Conservation (phyloP, 306 rosid species). For the Fragaria nilgerrensis region DNA sequence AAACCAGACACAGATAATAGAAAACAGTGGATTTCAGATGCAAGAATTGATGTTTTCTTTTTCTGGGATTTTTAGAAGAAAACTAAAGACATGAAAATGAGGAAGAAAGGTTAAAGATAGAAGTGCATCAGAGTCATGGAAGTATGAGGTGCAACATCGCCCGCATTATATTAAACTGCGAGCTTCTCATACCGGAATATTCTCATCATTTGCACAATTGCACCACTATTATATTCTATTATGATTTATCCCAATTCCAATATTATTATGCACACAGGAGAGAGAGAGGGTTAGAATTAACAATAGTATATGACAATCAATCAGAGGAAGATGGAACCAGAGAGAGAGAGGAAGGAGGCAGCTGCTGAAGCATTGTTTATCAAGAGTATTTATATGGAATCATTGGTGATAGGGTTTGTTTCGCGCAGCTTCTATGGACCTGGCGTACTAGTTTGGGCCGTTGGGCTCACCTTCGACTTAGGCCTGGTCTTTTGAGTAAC, state of each 20-base stretch:
- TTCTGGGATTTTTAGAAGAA: not conserved
- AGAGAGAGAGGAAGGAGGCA: not conserved
- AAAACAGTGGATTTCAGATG: not conserved
- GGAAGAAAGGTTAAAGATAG: not conserved
- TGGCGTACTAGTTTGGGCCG: not conserved
- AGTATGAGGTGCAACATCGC: slow-evolving; percentile 57
- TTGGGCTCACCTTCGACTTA: not conserved
- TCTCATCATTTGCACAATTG: slow-evolving; percentile 54
- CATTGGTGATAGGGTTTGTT: not conserved
- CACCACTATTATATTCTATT: not conserved
- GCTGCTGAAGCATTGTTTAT: not conserved
- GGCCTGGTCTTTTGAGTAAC: not conserved
- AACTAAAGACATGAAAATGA: not conserved
- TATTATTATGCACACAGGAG: not conserved
- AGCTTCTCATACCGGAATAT: slow-evolving; percentile 47
- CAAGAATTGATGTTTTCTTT: not conserved
- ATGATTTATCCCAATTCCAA: slow-evolving; percentile 6
- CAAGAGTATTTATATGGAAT: not conserved
- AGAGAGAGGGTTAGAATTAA: not conserved
- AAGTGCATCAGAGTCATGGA: slow-evolving; percentile 72
- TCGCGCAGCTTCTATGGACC: not conserved
- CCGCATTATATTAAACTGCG: slow-evolving; percentile 24
- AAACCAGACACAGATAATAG: not conserved
- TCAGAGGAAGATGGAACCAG: not conserved
- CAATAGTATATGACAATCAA: not conserved